Base-by-base conservation (phyloP, 192 early-diverging fungal genomes). In the Pilobolus umbonatus region DNA sequence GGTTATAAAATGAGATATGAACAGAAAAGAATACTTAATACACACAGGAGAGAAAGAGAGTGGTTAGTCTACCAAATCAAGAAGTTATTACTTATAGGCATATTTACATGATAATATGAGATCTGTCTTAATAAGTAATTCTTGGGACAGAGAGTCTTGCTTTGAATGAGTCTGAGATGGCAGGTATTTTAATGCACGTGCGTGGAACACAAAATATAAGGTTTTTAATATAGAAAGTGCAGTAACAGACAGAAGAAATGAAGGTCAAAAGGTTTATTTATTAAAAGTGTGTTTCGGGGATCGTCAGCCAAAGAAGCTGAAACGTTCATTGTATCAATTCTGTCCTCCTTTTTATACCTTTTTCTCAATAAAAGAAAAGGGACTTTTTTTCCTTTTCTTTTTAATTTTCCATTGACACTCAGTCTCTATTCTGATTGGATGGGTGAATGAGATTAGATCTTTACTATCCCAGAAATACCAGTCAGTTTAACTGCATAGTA, bases 301-400 rank as follows among this genome's bases (percentile, higher is more conserved):
- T 57, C 32, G 61, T 63, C 61, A 63, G 61, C 44, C 61, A 52
- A 63, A 55, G 61, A 47, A 63, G 52, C 61, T 63, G 61, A 63
- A 52, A 53, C 55, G 61, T 55, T 63, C 52, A 54, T 54, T 21
- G 4, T 54, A 22, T 22, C 12, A 29, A 54, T 38, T 54, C 3
- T 12, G 14, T 42, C 14, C 1, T 17, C 22, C 35, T 21, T 54
- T 54, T 54, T 54, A 54, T 54, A 54, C 52, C 38, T 54, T 54
- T 54, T 22, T 22, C n/a, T n/a, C n/a, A n/a, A n/a, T n/a, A n/a
- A n/a, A n/a, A 31, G 22, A 52, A 11, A 29, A 52, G 34, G 34
- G 34, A 52, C 30, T 31, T 19, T 31, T 32, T 52, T 52, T 52
- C 15, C 17, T 34, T 19, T 12, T 52, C 34, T 52, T 10, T 31